phyloP scores from a whole-genome alignment of 768 basidiomycete genomes.

The Mycena chlorophos region DNA sequence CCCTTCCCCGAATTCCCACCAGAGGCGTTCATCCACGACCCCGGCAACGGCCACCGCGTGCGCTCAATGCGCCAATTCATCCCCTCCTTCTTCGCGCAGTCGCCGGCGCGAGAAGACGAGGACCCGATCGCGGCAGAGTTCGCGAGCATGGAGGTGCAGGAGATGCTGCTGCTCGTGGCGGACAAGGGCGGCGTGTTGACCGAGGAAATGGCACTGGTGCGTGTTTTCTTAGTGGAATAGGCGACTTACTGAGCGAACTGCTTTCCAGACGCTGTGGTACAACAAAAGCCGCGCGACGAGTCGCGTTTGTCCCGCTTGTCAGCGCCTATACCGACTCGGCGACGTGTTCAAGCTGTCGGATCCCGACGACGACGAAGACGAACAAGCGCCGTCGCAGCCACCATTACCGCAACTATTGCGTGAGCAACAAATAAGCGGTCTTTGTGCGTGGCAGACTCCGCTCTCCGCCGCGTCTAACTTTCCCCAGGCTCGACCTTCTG shows the following conservation, averaged over 20 bases:
- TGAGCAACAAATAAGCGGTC: constrained; percentile 74
- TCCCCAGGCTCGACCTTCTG: constrained; percentile 71
- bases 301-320: constrained; percentile 78
- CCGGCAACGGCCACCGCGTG: constrained; percentile 78
- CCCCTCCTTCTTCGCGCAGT: constrained; percentile 65
- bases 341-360: constrained; percentile 64
- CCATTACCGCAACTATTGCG: constrained; percentile 44
- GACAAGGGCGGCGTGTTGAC: constrained; percentile 27
- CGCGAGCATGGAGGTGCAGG: constrained; percentile 69
- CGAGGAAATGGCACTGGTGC: constrained; percentile 68
- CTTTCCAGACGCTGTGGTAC: constrained; percentile 73
- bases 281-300: constrained; percentile 74
- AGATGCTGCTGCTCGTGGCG: constrained; percentile 72
- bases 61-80: constrained; percentile 67
- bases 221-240: constrained; percentile 24
- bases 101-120: constrained; percentile 48
- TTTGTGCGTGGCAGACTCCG: constrained; percentile 52
- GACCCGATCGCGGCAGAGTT: constrained; percentile 77
- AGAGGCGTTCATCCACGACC: constrained; percentile 70
- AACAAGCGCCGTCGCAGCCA: constrained; percentile 10
- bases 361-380: constrained; percentile 33
- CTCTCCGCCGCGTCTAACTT: not conserved
- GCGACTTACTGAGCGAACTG: not conserved
- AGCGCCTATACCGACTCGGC: constrained; percentile 68
- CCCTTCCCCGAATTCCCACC: constrained; percentile 31